Evolutionary conservation across 768 basidiomycete species (phyloP), one percentile per base, ranked within the genome.

Genomic region (Auricularia sp.): DNA sequence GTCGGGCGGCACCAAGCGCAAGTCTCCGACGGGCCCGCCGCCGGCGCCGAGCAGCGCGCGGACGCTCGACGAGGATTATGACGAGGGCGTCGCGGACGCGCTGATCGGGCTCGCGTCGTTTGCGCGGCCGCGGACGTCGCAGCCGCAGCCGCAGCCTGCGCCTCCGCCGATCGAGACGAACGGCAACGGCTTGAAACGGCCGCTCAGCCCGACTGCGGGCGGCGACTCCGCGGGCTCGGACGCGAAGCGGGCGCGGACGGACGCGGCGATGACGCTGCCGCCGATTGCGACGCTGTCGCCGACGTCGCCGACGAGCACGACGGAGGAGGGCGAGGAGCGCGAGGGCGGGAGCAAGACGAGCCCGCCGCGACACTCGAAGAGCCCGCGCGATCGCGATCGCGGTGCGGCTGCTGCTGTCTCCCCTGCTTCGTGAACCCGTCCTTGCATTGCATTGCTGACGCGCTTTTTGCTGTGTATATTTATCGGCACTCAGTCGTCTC

Each of bases 61-160:
- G 6, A 76, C 83, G 1, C 82, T 95, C 18, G 93, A 97, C 70
- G 94, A 98, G 68, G 90, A 97, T 69, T 97, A 97, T 69, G 94
- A 98, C 69, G 94, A 94, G 73, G 90, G 88, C 33, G 90, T 86
- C n/a, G 85, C 91, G 3, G 92, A 93, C 68, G 84, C 90, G 0
- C 77, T 97, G 39, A 90, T 97, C 74, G 84, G 82, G 2, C 79
- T 97, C 65, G 75, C 87, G 14, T 33, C 18, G 56, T 59, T 59
- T 39, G 53, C 34, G 43, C n/a, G 39, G 62, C n/a, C 44, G 62
- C 36, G 21, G 33, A 4, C 21, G 61, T 5, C 36, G 42, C 53
- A 56, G 56, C 23, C 51, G 62, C 11, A 39, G 33, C 23, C 61
- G 65, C 35, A 53, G 44, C 35, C 65, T 47, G 5, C 61, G 11